Evolutionary conservation across 345 rosid genomes (phyloP).

Genomic region (Murraya koenigii): DNA sequence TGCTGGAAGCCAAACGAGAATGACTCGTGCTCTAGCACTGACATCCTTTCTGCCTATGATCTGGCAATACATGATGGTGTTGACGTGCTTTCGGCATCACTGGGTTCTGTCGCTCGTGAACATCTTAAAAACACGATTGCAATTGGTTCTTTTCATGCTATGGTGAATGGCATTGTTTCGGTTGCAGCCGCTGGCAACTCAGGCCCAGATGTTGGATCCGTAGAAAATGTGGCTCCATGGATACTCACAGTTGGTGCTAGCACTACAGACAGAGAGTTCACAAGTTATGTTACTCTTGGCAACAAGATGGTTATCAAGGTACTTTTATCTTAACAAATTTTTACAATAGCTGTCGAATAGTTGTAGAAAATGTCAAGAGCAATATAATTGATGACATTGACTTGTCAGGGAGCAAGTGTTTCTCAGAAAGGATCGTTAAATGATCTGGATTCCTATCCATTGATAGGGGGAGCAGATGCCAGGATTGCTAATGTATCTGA

Average conservation of each 20-base stretch:
- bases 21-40: slow-evolving; percentile 29
- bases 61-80: slow-evolving; percentile 46
- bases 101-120: slow-evolving; percentile 23
- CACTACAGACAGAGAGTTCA: slow-evolving; percentile 30
- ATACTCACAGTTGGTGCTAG: slow-evolving; percentile 48
- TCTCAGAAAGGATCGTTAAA: slow-evolving; percentile 32
- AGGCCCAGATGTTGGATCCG: slow-evolving; percentile 24
- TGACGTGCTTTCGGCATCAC: slow-evolving; percentile 44
- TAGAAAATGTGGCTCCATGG: slow-evolving; percentile 43
- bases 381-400: background rate
- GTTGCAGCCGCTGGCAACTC: slow-evolving; percentile 43
- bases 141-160: slow-evolving; percentile 47
- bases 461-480: slow-evolving; percentile 51
- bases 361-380: too few species aligned
- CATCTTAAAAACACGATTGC: slow-evolving; percentile 29
- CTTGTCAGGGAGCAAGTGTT: slow-evolving; percentile 62
- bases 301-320: slow-evolving; percentile 24
- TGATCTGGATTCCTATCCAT: slow-evolving; percentile 36
- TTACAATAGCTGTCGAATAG: too few species aligned
- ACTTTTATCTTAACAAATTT: background rate
- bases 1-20: slow-evolving; percentile 29
- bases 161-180: slow-evolving; percentile 28
- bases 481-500: slow-evolving; percentile 26
- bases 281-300: slow-evolving; percentile 12
- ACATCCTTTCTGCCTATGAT: slow-evolving; percentile 37